These are phyloP conservation scores for Cryptomeria japonica DNA, from an alignment of 75 land plant species.

Conservation along the genomic window DNA sequence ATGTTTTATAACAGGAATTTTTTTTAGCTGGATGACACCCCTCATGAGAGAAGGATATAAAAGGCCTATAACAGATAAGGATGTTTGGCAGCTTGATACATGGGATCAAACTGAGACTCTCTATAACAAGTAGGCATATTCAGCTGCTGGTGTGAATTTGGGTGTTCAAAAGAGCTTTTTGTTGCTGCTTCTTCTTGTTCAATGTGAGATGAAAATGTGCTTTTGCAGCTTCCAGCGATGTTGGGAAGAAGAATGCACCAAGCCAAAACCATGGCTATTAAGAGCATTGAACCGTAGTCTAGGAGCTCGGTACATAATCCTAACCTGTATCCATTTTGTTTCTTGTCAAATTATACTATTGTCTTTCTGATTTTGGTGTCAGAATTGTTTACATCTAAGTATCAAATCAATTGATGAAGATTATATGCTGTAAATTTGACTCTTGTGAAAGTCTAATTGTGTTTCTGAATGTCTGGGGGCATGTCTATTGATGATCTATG, in stretches of 20 bases:
- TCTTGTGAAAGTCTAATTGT: background rate
- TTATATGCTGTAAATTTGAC: background rate
- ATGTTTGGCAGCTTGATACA: constrained; percentile 88
- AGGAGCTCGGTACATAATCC: constrained; percentile 61
- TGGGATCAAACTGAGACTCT: constrained; percentile 91
- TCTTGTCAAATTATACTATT: background rate
- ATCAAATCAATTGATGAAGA: background rate
- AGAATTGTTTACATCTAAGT: background rate
- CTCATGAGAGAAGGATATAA: constrained; percentile 79
- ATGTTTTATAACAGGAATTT: constrained; percentile 37
- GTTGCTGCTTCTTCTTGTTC: background rate
- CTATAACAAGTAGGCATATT: constrained; percentile 36
- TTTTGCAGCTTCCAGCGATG: constrained; percentile 58
- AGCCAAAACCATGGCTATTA: constrained; percentile 90
- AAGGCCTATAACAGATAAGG: constrained; percentile 78
- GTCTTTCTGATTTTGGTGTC: background rate
- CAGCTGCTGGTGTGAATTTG: background rate
- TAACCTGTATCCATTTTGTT: background rate
- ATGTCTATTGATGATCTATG: background rate
- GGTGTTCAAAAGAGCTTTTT: background rate
- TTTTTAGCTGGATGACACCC: constrained; percentile 89
- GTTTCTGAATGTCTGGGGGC: background rate
- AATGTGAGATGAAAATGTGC: background rate
- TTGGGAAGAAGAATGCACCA: constrained; percentile 71
- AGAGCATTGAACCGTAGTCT: constrained; percentile 72